These are phyloP conservation scores for Aschersonia sp. DNA, from an alignment of 2,329 filamentous ascomycete genomes.

Conservation along the genomic window DNA sequence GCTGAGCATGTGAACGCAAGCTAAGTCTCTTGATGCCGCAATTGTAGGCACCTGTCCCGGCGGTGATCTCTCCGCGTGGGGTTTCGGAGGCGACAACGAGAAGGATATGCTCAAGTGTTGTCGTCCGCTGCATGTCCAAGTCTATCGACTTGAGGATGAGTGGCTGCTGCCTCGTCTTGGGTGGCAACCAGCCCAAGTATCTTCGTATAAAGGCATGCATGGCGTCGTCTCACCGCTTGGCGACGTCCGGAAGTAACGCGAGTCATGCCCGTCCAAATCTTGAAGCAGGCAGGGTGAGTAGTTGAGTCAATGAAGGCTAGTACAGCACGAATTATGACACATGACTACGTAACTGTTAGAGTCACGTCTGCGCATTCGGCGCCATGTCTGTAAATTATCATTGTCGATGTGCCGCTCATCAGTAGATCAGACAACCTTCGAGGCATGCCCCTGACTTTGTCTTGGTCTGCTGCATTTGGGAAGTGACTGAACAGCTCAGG, in stretches of 20 bases:
- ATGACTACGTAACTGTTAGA: too few relatives aligned
- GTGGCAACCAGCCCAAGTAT: conserved; percentile 47
- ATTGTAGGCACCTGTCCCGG: conserved; percentile 54
- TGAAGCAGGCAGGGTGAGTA: too few relatives aligned
- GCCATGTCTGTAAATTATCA: too few relatives aligned
- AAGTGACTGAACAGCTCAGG: too few relatives aligned
- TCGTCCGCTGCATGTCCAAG: conserved; percentile 59
- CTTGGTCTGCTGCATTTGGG: too few relatives aligned
- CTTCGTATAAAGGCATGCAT: conserved; percentile 51
- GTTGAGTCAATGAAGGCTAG: too few relatives aligned
- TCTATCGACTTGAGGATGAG: conserved; percentile 47
- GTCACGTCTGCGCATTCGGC: too few relatives aligned
- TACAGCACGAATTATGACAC: too few relatives aligned
- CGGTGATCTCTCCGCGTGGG: conserved; percentile 71
- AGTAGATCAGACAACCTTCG: too few relatives aligned
- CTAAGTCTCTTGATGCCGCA: too few relatives aligned
- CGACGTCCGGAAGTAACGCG: conserved; percentile 3
- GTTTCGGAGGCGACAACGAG: conserved; percentile 55
- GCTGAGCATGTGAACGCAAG: neutral
- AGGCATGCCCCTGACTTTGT: too few relatives aligned
- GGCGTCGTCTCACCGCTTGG: conserved; percentile 26
- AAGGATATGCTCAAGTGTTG: conserved; percentile 57
- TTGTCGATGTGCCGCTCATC: too few relatives aligned
- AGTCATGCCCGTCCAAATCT: neutral
- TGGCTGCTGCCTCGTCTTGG: conserved; percentile 32